Conservation (phyloP, 768 basidiomycete genomes). For the Tremella fuciformis region DNA sequence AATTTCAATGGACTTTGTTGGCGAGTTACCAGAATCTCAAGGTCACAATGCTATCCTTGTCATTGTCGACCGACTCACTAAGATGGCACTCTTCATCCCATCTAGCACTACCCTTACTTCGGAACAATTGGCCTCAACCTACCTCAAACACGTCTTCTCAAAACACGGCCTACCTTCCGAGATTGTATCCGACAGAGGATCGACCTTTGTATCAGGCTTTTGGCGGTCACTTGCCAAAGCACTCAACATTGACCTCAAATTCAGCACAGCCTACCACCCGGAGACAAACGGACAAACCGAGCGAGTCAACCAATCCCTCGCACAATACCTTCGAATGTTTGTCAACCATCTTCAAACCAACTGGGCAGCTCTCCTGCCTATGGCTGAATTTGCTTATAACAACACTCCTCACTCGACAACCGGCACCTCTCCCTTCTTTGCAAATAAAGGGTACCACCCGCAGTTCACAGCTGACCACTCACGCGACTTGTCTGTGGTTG, state of each 20-base stretch:
- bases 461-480: background rate
- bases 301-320: too few relatives aligned
- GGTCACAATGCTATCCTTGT: constrained; percentile 53
- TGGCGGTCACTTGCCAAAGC: constrained; percentile 43
- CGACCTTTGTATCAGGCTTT: constrained; percentile 41
- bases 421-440: background rate
- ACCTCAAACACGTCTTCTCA: constrained; percentile 6
- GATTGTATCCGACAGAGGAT: constrained; percentile 43
- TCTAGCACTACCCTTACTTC: constrained; percentile 42
- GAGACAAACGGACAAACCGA: background rate
- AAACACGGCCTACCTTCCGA: constrained; percentile 35
- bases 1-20: constrained; percentile 55
- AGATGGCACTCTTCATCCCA: constrained; percentile 56
- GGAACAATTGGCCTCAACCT: constrained; percentile 33
- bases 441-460: background rate
- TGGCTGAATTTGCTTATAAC: background rate
- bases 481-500: background rate
- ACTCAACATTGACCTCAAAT: constrained; percentile 51
- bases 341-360: background rate
- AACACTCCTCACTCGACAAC: background rate
- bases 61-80: constrained; percentile 54
- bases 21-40: constrained; percentile 38
- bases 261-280: background rate
- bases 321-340: background rate
- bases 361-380: background rate